Conservation (phyloP, 2,329 filamentous ascomycete species). For the Colletotrichum sp. region DNA sequence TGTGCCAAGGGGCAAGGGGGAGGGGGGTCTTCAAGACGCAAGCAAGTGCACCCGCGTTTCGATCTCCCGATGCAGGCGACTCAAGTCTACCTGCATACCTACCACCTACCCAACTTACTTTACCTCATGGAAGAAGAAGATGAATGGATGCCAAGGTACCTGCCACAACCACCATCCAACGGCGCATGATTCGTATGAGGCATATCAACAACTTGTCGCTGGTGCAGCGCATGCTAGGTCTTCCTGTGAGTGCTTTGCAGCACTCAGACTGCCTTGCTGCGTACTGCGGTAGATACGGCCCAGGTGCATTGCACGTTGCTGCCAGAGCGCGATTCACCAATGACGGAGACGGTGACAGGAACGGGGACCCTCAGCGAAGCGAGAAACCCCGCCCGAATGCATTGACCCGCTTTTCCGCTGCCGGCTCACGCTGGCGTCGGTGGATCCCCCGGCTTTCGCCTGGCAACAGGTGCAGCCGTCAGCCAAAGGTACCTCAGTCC, state of each 20-base stretch:
- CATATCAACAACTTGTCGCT: too few relatives aligned
- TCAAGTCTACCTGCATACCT: not conserved
- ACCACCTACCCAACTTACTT: not conserved
- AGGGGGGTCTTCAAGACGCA: not conserved
- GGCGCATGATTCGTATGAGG: too few relatives aligned
- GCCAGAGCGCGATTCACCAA: not conserved
- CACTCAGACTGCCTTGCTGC: not conserved
- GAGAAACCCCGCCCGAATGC: not conserved
- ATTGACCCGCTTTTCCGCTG: not conserved
- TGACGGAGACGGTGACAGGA: not conserved
- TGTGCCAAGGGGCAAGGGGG: not conserved
- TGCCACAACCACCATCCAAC: too few relatives aligned
- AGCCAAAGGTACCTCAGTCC: not conserved
- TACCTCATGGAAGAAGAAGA: not conserved
- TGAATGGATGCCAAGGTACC: not conserved
- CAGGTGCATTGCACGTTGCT: too few relatives aligned
- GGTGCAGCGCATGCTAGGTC: too few relatives aligned
- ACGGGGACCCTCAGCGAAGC: not conserved
- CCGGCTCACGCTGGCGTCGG: not conserved
- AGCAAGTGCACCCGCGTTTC: not conserved
- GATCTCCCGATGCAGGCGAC: not conserved
- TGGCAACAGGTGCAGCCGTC: not conserved
- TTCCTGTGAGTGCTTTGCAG: not conserved
- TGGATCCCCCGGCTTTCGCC: not conserved
- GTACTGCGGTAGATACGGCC: too few relatives aligned